Percentiles rank a stretch among this genome's conserved stretches.
These are phyloP conservation scores for Phytophthora fragariae DNA, from an alignment of 352 stramenopile genomes.

Conservation along the genomic window DNA sequence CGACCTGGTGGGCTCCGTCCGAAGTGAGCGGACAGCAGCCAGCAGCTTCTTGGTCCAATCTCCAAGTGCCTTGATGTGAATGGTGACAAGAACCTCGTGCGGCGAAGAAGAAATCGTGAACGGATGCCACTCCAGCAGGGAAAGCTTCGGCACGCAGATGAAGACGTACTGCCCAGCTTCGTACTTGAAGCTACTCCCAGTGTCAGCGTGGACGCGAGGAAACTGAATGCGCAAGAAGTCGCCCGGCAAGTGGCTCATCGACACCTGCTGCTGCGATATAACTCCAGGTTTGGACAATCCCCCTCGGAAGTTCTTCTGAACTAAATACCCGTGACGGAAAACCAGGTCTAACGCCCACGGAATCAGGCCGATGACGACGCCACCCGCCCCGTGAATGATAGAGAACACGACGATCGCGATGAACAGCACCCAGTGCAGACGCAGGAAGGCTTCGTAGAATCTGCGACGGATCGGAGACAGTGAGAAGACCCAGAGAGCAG, in stretches of 20 bases:
- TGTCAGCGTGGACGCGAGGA: conserved; percentile 35
- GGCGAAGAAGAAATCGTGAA: conserved; percentile 83
- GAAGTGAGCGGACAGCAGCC: conserved; percentile 4
- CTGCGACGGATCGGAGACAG: conserved; percentile 40
- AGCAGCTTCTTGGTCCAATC: conserved; percentile 67
- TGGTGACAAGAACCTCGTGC: conserved; percentile 53
- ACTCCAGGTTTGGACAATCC: conserved; percentile 27
- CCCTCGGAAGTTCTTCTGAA: conserved; percentile 26
- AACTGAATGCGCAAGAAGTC: conserved; percentile 48
- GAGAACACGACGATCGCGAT: conserved; percentile 42
- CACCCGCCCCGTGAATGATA: conserved; percentile 45
- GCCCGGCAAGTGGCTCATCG: conserved; percentile 11
- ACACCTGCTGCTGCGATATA: conserved; percentile 25
- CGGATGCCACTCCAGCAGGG: conserved; percentile 77
- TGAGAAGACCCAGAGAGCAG: conserved; percentile 34
- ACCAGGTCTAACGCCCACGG: conserved; percentile 43
- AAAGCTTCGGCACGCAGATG: conserved; percentile 69
- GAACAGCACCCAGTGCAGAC: conserved; percentile 56
- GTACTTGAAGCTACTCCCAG: conserved; percentile 38
- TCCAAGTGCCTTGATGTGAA: conserved; percentile 62
- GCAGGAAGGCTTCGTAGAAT: conserved; percentile 59
- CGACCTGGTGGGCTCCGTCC: not conserved
- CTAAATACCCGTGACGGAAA: conserved; percentile 39
- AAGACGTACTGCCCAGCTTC: conserved; percentile 72
- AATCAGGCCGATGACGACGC: conserved; percentile 39